phyloP scores from a whole-genome alignment of 2,329 filamentous ascomycete genomes.

The Fusarium chlamydosporum region DNA sequence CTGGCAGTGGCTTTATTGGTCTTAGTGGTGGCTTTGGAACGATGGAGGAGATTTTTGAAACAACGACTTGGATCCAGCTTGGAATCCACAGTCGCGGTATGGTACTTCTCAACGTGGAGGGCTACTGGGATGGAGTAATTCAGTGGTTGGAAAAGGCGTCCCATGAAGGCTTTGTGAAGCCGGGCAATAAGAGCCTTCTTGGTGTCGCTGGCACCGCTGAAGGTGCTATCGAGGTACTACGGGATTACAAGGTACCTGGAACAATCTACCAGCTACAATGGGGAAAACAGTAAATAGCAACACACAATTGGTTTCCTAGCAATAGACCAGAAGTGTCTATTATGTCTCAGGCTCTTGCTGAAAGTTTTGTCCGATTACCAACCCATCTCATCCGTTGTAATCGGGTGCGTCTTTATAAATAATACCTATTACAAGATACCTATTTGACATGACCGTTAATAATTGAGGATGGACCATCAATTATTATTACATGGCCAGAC shows the following conservation, averaged over 20 bases:
- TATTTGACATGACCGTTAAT: no score
- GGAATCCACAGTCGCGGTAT: conserved; percentile 88
- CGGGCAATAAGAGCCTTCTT: conserved; percentile 80
- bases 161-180: conserved; percentile 80
- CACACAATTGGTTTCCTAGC: no score
- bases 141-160: conserved; percentile 84
- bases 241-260: conserved; percentile 80
- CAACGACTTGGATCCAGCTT: conserved; percentile 94
- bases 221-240: conserved; percentile 78
- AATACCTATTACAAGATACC: no score
- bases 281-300: conserved; percentile 70
- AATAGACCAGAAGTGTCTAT: no score
- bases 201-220: conserved; percentile 79
- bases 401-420: no score
- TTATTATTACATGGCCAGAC: no score
- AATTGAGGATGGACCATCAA: no score
- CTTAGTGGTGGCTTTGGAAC: conserved; percentile 93
- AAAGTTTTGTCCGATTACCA: no score
- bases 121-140: conserved; percentile 91
- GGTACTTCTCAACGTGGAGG: conserved; percentile 86
- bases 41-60: conserved; percentile 93
- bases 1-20: conserved; percentile 90
- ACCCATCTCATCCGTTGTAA: no score
- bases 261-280: conserved; percentile 86
- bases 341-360: no score